Conservation (phyloP, 495 filamentous ascomycete genomes). For the Penicillium paradoxum region DNA sequence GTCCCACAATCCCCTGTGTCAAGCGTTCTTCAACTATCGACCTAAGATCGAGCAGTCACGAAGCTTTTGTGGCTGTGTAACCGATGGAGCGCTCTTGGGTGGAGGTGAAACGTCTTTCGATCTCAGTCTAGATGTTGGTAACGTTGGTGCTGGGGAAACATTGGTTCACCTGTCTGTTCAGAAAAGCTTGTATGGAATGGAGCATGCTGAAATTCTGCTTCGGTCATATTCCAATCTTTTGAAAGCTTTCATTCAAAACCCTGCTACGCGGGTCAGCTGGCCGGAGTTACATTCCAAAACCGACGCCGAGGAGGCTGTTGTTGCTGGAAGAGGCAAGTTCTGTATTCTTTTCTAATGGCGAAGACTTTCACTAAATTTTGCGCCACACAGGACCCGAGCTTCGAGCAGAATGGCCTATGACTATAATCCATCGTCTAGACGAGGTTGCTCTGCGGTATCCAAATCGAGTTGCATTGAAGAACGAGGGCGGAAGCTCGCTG, state of each 20-base stretch:
- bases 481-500: constrained; percentile 3
- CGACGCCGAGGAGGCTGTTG: constrained; percentile 10
- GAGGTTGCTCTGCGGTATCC: constrained; percentile 11
- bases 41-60: constrained; percentile 13
- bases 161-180: constrained; percentile 15
- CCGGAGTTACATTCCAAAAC: constrained; percentile 8
- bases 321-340: constrained; percentile 13
- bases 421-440: constrained; percentile 33
- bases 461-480: constrained; percentile 9
- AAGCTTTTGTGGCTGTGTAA: constrained; percentile 16
- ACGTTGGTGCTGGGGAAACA: constrained; percentile 10
- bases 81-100: constrained; percentile 14
- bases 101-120: constrained; percentile 24
- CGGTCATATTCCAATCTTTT: constrained; percentile 29
- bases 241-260: constrained; percentile 16
- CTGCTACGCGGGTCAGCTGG: constrained; percentile 18
- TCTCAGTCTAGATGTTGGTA: constrained; percentile 18
- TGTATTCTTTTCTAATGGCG: neutral
- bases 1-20: constrained; percentile 34
- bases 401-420: constrained; percentile 26
- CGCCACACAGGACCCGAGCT: constrained; percentile 16
- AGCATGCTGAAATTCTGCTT: constrained; percentile 23
- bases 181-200: constrained; percentile 20
- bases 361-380: neutral
- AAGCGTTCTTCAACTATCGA: constrained; percentile 40